Evolutionary conservation across 164 flowering plant species (phyloP), one percentile per base, ranked within the genome.

Genomic region (Pachysandra terminalis): DNA sequence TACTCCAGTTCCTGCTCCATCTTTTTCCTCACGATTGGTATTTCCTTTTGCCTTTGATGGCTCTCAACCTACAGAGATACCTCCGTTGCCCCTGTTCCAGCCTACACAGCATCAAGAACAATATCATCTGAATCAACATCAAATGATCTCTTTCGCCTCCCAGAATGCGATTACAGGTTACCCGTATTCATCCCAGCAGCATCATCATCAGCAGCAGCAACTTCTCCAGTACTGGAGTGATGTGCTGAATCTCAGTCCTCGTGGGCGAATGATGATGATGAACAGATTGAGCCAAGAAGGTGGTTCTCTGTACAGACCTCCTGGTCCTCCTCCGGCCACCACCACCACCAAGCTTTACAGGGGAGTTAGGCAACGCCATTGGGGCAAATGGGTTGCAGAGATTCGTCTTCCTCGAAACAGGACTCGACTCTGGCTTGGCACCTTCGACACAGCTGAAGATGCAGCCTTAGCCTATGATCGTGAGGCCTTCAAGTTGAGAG

Each of bases 351-450:
- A 90, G 85, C 90, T 94, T 1, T 94, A 94, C 78, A 72, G 98
- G 68, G 98, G 98, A 60, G 98, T 94, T 21, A 84, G 97, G 74
- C 98, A 94, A 71, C 74, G 98, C 35, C 98, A 91, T 73, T 94
- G 98, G 98, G 97, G 98, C 16, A 92, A 95, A 80, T 92, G 97
- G 98, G 98, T 92, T 7, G 97, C 97, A 3, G 98, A 95, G 69
- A 94, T 91, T 74, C 91, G 98, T 12, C 91, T 91, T 14, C 97
- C 98, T 56, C 83, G 87, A 12, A 85, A 91, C 78, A 69, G 98
- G 56, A 88, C 96, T 19, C 94, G 98, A 35, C 94, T 94, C 60
- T 94, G 98, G 98, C 95, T 94, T 0, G 98, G 98, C 66, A 93
- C 98, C 0, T 93, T 93, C 58, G 98, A 93, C 82, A 89, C 92